Percentiles rank a stretch among this genome's conserved stretches.
phyloP scores from a whole-genome alignment of 202 grass and related monocot genomes.

The Elaeis oleifera region DNA sequence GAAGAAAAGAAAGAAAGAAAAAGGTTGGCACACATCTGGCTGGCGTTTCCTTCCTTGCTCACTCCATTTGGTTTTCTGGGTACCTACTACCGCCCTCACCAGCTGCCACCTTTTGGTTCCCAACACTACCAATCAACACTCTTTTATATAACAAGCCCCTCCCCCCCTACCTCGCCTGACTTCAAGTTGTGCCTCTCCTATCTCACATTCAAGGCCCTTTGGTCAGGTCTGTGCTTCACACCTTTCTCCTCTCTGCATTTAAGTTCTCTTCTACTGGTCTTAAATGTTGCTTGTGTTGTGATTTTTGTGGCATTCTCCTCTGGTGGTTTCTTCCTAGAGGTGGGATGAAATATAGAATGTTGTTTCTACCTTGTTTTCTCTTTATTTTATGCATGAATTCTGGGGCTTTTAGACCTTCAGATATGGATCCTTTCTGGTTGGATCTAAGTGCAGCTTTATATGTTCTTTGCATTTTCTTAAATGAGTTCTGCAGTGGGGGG shows the following conservation, averaged over 20 bases:
- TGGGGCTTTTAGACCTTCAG: no score
- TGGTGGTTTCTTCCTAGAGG: no score
- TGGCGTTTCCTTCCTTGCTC: not conserved
- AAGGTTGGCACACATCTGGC: not conserved
- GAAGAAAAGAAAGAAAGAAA: not conserved
- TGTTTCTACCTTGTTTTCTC: no score
- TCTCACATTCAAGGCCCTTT: constrained; percentile 5
- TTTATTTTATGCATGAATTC: no score
- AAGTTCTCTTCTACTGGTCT: not conserved
- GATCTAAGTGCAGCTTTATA: no score
- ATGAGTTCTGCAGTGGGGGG: no score
- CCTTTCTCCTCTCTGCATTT: not conserved
- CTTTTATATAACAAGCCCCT: not conserved
- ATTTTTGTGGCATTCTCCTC: not conserved
- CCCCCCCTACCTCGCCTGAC: not conserved
- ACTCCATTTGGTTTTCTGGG: constrained; percentile 1
- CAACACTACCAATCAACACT: not conserved
- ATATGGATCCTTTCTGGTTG: no score
- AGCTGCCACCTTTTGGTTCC: constrained; percentile 1
- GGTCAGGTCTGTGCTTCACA: constrained; percentile 28
- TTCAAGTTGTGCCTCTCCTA: constrained; percentile 1
- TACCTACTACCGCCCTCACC: constrained; percentile 17
- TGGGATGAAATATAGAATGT: no score
- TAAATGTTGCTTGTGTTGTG: not conserved
- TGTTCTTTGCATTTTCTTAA: no score